Percentiles rank a stretch among this genome's conserved stretches.
These are phyloP conservation scores for Thraustochytrium sp. DNA, from an alignment of 352 stramenopile species.

Conservation along the genomic window DNA sequence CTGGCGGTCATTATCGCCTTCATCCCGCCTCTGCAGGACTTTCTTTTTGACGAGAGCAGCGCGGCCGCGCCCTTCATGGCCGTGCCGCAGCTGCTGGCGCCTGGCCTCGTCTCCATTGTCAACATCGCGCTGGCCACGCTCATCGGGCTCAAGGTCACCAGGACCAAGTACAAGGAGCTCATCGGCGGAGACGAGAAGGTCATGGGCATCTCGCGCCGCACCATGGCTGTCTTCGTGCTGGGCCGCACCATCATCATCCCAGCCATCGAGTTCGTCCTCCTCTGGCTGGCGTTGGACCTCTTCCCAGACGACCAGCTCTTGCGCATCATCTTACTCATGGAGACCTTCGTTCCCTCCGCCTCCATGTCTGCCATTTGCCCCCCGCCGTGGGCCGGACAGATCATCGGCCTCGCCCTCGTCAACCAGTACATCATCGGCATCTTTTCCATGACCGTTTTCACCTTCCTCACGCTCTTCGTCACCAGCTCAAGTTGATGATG, in stretches of 20 bases:
- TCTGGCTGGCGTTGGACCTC: not conserved
- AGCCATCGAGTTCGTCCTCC: not conserved
- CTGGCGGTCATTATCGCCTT: not conserved
- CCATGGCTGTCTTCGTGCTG: conserved; percentile 9
- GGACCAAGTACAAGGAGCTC: conserved; percentile 2
- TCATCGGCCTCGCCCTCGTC: not conserved
- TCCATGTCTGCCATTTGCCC: conserved; percentile 25
- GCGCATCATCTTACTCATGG: conserved; percentile 18
- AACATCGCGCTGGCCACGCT: not conserved
- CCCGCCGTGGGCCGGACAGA: not conserved
- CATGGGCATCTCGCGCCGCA: not conserved
- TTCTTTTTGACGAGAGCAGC: not conserved
- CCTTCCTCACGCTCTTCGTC: not conserved
- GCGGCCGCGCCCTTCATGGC: not conserved
- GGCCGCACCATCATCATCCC: conserved; percentile 3
- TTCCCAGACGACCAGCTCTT: conserved; percentile 28
- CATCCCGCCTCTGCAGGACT: not conserved
- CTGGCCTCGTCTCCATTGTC: conserved; percentile 9
- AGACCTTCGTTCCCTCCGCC: not conserved
- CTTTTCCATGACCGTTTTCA: conserved; percentile 4
- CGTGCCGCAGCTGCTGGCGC: not conserved
- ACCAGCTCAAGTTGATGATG: too few relatives aligned
- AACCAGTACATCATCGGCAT: conserved; percentile 24
- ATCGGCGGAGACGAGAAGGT: not conserved
- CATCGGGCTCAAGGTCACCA: not conserved